Base-by-base conservation (phyloP, 352 stramenopile genomes). In the Pythium chondricola region DNA sequence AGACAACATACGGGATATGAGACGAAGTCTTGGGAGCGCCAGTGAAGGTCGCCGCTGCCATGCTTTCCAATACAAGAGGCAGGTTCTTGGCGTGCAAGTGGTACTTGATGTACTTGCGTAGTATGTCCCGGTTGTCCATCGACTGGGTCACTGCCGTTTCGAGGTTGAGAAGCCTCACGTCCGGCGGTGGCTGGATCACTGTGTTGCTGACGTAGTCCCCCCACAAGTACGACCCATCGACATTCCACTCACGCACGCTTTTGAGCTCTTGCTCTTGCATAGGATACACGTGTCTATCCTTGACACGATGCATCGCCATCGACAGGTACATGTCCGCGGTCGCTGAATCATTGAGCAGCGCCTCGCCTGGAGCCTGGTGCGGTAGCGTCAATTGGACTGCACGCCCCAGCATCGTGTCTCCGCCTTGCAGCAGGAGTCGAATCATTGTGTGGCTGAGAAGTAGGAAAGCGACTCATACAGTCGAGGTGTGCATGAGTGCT, bases 371-470 rank as follows among this genome's bases (percentile, higher is more conserved):
- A 48, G 52, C 48, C 61, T 71, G 67, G 6, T 52, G 36, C 3
- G 58, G 64, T 42, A 70, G 70, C 2, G 66, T 61, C 16, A 76
- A 44, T 48, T 80, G 61, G 17, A 76, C 60, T 27, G 58, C 65
- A 10, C 69, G 54, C 8, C 66, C 61, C 4, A 75, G 61, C 69
- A 77, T 81, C 21, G 61, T 67, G 33, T 71, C 69, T 14, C 65
- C 61, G 27, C 64, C 63, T 51, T 71, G 63, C 11, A 81, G 56
- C n/a, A 74, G 39, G 13, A 71, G 36, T 16, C 53, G 52, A 26
- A 61, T 50, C 36, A 49, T 61, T n/a, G n/a, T n/a, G n/a, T n/a
- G n/a, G n/a, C n/a, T n/a, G n/a, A n/a, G n/a, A n/a, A n/a, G n/a
- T n/a, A n/a, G n/a, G n/a, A n/a, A n/a, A n/a, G n/a, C n/a, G n/a